Evolutionary conservation across 2,329 filamentous ascomycete genomes (phyloP).

Genomic region (Dichotomopilus funicola): DNA sequence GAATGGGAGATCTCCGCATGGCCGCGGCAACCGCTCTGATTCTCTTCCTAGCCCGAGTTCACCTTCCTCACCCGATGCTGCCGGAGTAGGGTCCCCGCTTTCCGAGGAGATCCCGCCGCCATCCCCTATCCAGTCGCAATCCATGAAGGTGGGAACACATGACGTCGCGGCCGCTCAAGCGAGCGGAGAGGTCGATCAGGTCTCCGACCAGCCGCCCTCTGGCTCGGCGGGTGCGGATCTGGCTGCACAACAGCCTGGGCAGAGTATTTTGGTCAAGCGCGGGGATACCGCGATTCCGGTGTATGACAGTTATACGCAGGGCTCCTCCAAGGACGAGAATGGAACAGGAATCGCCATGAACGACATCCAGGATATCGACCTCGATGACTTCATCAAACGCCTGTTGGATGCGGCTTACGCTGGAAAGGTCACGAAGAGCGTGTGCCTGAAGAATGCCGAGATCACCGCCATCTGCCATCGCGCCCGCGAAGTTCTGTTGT

Average conservation of each 20-base stretch:
- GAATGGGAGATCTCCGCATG: conserved; percentile 47
- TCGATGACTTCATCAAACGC: conserved; percentile 95
- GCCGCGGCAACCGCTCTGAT: conserved; percentile 42
- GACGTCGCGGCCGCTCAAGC: conserved; percentile 76
- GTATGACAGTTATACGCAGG: conserved; percentile 39
- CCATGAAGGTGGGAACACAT: conserved; percentile 65
- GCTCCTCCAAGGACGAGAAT: conserved; percentile 41
- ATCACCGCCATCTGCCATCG: conserved; percentile 90
- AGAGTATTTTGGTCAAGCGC: conserved; percentile 83
- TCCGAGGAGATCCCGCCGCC: conserved; percentile 60
- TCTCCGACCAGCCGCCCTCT: conserved; percentile 82
- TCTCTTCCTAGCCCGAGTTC: conserved; percentile 35
- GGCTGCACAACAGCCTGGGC: conserved; percentile 64
- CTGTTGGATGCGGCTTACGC: conserved; percentile 91
- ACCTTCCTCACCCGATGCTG: conserved; percentile 36
- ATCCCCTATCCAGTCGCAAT: conserved; percentile 77
- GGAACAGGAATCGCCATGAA: conserved; percentile 67
- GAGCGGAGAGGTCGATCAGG: conserved; percentile 85
- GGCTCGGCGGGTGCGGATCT: conserved; percentile 53
- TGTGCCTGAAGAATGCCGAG: conserved; percentile 95
- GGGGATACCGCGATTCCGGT: conserved; percentile 65
- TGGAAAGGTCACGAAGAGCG: conserved; percentile 94
- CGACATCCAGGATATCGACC: conserved; percentile 83
- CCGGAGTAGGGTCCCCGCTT: conserved; percentile 38
- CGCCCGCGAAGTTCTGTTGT: conserved; percentile 81